Evolutionary conservation across 257 asterid genomes (phyloP).

Genomic region (Cruciata laevipes): DNA sequence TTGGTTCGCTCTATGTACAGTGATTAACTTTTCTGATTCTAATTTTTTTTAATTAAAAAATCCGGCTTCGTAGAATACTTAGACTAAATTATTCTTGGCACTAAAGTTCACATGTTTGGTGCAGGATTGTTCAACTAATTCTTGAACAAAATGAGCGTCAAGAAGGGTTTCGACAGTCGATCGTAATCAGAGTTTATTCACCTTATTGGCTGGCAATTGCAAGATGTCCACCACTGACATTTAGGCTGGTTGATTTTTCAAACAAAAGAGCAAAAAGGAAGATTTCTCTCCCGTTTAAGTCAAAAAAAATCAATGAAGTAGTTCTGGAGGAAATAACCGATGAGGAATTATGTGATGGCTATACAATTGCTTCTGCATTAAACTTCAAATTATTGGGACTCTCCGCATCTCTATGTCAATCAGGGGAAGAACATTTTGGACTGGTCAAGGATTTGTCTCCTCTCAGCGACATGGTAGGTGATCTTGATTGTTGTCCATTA

Average conservation of each 20-base stretch:
- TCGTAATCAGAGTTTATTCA: slow-evolving; percentile 59
- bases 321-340: slow-evolving; percentile 77
- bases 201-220: slow-evolving; percentile 85
- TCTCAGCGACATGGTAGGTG: slow-evolving; percentile 76
- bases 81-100: slow-evolving; percentile 1
- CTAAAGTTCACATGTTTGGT: slow-evolving; percentile 8
- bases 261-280: slow-evolving; percentile 43
- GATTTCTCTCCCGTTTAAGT: slow-evolving; percentile 49
- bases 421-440: slow-evolving; percentile 76
- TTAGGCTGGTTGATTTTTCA: slow-evolving; percentile 58
- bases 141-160: slow-evolving; percentile 59
- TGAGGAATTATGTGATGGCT: slow-evolving; percentile 79
- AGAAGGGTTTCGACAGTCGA: slow-evolving; percentile 60
- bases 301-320: slow-evolving; percentile 48
- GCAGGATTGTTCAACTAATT: slow-evolving; percentile 87
- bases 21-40: background rate
- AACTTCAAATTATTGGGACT: slow-evolving; percentile 78
- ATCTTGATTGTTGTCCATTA: slow-evolving; percentile 14
- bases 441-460: slow-evolving; percentile 81
- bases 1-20: background rate
- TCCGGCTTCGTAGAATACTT: background rate
- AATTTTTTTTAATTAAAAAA: background rate
- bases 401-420: slow-evolving; percentile 61
- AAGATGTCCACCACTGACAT: slow-evolving; percentile 81
- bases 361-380: slow-evolving; percentile 81